These are phyloP conservation scores for Fusarium phyllophilum DNA, from an alignment of 2,329 filamentous ascomycete genomes.

Conservation along the genomic window DNA sequence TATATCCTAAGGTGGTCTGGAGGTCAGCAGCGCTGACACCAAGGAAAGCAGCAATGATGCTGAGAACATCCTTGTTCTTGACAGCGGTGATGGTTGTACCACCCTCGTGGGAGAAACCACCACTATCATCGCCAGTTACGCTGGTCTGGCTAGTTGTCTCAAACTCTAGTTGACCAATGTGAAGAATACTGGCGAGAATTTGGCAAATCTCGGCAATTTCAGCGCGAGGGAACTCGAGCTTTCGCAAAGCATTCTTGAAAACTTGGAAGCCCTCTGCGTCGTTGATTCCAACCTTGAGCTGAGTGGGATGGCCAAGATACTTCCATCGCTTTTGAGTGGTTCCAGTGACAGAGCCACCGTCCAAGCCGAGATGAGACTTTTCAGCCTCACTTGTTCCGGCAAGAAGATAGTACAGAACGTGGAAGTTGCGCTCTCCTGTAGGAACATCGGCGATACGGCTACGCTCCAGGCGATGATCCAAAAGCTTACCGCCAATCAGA, in stretches of 20 bases:
- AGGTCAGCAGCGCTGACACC: conserved; percentile 84
- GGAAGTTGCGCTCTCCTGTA: conserved; percentile 95
- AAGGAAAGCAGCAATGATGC: conserved; percentile 91
- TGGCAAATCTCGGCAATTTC: conserved; percentile 99
- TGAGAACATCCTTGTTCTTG: conserved; percentile 90
- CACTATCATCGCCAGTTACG: conserved; percentile 86
- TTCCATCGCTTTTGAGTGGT: conserved; percentile 84
- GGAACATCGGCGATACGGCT: conserved; percentile 92
- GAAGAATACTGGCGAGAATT: conserved; percentile 91
- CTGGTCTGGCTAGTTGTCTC: conserved; percentile 82
- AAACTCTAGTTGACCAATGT: conserved; percentile 97
- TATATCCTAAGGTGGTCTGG: conserved; percentile 90
- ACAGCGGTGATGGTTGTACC: conserved; percentile 86
- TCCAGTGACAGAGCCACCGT: conserved; percentile 61
- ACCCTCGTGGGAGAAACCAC: conserved; percentile 95
- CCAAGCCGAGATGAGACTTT: conserved; percentile 81
- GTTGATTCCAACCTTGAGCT: conserved; percentile 96
- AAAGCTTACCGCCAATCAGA: conserved; percentile 90
- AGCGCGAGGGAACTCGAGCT: conserved; percentile 90
- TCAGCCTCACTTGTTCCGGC: conserved; percentile 92
- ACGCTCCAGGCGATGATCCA: conserved; percentile 92
- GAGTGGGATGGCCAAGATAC: conserved; percentile 94
- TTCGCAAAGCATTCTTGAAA: conserved; percentile 94
- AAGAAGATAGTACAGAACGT: conserved; percentile 93
- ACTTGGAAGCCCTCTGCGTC: conserved; percentile 95